Evolutionary conservation across 495 filamentous ascomycete genomes (phyloP), one percentile per base, ranked within the genome.

Genomic region (Penicillium atrosanguineum): DNA sequence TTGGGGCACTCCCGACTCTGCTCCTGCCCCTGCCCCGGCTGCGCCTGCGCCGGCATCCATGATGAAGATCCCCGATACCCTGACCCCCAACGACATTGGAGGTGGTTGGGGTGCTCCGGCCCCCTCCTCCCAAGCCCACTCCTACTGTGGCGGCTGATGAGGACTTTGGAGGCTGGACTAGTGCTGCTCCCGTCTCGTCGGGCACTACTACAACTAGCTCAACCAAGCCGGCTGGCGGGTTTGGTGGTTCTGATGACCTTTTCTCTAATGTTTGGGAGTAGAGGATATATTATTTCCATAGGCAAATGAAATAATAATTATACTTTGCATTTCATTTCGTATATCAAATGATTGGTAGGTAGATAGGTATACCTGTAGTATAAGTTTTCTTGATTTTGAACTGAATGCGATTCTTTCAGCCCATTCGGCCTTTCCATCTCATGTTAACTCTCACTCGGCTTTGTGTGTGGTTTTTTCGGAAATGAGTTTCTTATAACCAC

Each of bases 241-340:
- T 89, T 70, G 84, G 82, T 4, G 83, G 78, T 12, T 75, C 75
- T 48, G 91, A 96, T 59, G 91, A 96, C 75, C 69, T 96, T 62
- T 96, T 95, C 68, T 91, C 88, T 38, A 96, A 96, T 73, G 91
- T 96, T 53, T 96, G 91, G 91, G 79, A 89, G 70, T 95, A 74
- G 51, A 50, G 34, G 36, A 7, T 48, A 50, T 46, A 52, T 29
- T 46, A 44, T 53, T 56, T 34, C 37, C 44, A 46, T 42, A 29
- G 41, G 11, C 39, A 56, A 55, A 46, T 19, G 44, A 58, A 23
- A 52, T 55, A 42, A 36, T 56, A 26, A 57, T 52, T 26, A 7
- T 25, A 50, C 2, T 36, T 41, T 29, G 25, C 36, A 18, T 44
- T 39, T n/a, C 48, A 12, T 44, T 19, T 41, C 46, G 43, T 57